Base-by-base conservation (phyloP, 176 grass and related monocot genomes). In the Zea luxurians region DNA sequence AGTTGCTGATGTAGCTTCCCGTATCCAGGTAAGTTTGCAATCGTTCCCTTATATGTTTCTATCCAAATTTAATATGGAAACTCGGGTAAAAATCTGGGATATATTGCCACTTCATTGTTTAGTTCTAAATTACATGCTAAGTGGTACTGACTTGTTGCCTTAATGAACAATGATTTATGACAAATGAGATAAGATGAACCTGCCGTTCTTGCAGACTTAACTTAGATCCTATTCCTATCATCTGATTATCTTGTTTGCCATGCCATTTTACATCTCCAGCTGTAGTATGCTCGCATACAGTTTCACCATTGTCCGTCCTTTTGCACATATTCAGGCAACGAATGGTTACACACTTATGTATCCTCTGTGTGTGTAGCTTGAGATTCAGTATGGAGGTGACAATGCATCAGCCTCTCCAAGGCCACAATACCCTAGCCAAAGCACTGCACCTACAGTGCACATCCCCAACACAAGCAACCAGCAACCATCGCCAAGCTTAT, bases 371-470 rank as follows among this genome's bases (percentile, higher is more conserved):
- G 27, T 83, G 44, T 84, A 93, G 91, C 80, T 90, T n/a, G 88
- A 88, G 76, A 86, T 93, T 57, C 85, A 85, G 52, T 80, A 88
- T 64, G 91, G 82, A 73, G 75, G 82, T n/a, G 91, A 93, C 47
- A 86, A 81, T 52, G 54, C 85, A 17, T 60, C 76, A 44, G 40
- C 77, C 42, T 90, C 91, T 50, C 91, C 82, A 78, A 88, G 88
- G 75, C 68, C 79, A 40, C 91, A 86, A 41, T 70, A 88, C 55
- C 59, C 82, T 35, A 81, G 71, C 75, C 91, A 83, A 78, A 71
- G 65, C 62, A 27, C 75, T 27, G 79, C 76, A 48, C 15, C 68
- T 53, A 68, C 79, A 13, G 52, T 77, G 41, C 78, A 64, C 49
- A 52, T 83, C 18, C 62, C 85, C 72, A 90, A 86, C 53, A 43